phyloP scores from a whole-genome alignment of 2,329 filamentous ascomycete species.

The Cadophora sp. region DNA sequence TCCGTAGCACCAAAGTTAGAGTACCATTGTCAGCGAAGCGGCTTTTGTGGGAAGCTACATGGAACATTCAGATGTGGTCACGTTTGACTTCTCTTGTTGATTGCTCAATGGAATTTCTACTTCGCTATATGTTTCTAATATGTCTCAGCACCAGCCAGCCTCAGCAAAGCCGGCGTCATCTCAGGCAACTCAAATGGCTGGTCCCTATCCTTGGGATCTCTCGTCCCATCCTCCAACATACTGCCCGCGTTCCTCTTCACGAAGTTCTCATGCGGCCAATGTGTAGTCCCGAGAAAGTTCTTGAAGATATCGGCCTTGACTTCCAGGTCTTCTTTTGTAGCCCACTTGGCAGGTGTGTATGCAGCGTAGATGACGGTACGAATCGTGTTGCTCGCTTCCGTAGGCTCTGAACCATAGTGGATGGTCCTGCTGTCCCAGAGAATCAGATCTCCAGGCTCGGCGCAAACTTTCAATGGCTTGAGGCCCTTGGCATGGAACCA shows the following conservation, averaged over 20 bases:
- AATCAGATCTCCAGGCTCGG: constrained; percentile 48
- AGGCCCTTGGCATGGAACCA: constrained; percentile 46
- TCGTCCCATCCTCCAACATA: constrained; percentile 36
- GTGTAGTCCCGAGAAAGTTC: constrained; percentile 40
- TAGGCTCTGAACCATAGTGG: constrained; percentile 48
- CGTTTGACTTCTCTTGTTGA: too few relatives aligned
- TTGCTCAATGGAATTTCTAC: neutral
- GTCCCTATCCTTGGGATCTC: constrained; percentile 36
- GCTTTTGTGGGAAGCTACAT: too few relatives aligned
- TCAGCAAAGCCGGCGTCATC: constrained; percentile 40
- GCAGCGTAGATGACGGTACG: constrained; percentile 50
- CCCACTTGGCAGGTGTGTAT: constrained; percentile 47
- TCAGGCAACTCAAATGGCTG: constrained; percentile 41
- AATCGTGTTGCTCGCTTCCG: constrained; percentile 35
- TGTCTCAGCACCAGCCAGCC: constrained; percentile 42
- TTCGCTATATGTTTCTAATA: constrained; percentile 28
- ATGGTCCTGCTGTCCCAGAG: constrained; percentile 49
- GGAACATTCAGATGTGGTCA: too few relatives aligned
- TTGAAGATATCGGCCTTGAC: constrained; percentile 42
- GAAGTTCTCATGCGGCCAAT: constrained; percentile 46
- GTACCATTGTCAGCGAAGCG: too few relatives aligned
- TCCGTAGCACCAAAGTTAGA: too few relatives aligned
- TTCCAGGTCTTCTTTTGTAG: constrained; percentile 40
- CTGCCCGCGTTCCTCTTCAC: constrained; percentile 23
- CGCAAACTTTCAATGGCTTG: constrained; percentile 46